Evolutionary conservation across 352 stramenopile genomes (phyloP).

Genomic region (Pythium plurisporium): DNA sequence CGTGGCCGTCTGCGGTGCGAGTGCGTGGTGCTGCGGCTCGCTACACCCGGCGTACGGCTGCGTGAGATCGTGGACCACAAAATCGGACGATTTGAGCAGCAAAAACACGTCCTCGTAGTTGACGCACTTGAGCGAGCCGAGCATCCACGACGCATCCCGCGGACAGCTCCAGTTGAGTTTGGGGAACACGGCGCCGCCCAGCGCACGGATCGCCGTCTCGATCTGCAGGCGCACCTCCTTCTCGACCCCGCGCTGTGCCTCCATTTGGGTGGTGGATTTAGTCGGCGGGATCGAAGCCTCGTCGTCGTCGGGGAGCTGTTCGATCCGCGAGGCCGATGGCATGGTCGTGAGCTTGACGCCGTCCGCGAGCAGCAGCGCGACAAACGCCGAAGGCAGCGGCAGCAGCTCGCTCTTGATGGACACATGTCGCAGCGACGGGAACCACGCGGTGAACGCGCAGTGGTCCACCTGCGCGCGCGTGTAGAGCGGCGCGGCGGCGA

Average conservation of each 20-base stretch:
- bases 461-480: slow-evolving; percentile 69
- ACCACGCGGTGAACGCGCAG: slow-evolving; percentile 76
- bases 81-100: slow-evolving; percentile 78
- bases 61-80: slow-evolving; percentile 91
- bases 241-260: slow-evolving; percentile 33
- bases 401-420: slow-evolving; percentile 65
- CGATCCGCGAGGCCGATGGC: neutral
- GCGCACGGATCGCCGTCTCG: slow-evolving; percentile 46
- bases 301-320: slow-evolving; percentile 24
- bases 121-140: slow-evolving; percentile 63
- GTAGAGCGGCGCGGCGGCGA: slow-evolving; percentile 33
- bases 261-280: slow-evolving; percentile 11
- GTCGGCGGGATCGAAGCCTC: slow-evolving; percentile 4
- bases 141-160: slow-evolving; percentile 92
- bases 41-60: slow-evolving; percentile 71
- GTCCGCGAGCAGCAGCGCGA: slow-evolving; percentile 63
- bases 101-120: slow-evolving; percentile 83
- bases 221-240: slow-evolving; percentile 51
- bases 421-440: slow-evolving; percentile 46
- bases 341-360: slow-evolving; percentile 49
- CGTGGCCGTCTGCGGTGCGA: slow-evolving; percentile 32
- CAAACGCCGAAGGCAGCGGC: slow-evolving; percentile 42
- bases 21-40: neutral
- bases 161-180: slow-evolving; percentile 96
- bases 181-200: slow-evolving; percentile 72